Evolutionary conservation across 768 basidiomycete species (phyloP).

Genomic region (Xerocomus spinulosus): DNA sequence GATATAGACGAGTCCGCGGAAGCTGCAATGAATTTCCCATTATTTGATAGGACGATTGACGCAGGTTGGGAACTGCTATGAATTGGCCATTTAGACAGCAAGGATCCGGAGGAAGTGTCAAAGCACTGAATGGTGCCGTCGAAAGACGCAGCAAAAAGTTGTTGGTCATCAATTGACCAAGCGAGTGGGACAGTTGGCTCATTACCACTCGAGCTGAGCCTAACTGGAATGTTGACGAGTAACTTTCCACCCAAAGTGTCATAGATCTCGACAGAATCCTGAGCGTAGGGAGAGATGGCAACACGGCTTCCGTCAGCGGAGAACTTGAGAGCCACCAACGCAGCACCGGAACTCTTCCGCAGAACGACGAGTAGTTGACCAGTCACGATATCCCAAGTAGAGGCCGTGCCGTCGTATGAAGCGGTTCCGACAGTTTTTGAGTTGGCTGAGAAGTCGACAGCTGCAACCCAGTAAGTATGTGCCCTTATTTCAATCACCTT

Average conservation of each 20-base stretch:
- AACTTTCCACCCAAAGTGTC: constrained; percentile 4
- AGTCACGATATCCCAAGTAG: constrained; percentile 12
- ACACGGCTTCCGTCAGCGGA: constrained; percentile 5
- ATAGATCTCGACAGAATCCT: constrained; percentile 9
- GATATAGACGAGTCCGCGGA: constrained; percentile 8
- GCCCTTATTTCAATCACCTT: constrained; percentile 8
- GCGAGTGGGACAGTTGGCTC: constrained; percentile 13
- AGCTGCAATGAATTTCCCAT: constrained; percentile 10
- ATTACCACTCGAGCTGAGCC: constrained; percentile 11
- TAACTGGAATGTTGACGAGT: constrained; percentile 8
- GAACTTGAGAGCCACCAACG: constrained; percentile 12
- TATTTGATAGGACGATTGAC: constrained; percentile 10
- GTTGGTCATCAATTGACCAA: constrained; percentile 14
- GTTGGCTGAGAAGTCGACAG: constrained; percentile 14
- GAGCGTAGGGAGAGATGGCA: constrained; percentile 5
- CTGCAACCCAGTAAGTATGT: constrained; percentile 10
- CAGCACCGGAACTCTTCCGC: neutral
- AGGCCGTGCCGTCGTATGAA: constrained; percentile 9
- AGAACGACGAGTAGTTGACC: constrained; percentile 10
- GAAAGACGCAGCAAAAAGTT: constrained; percentile 8
- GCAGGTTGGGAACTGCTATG: constrained; percentile 2
- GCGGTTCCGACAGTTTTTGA: constrained; percentile 9
- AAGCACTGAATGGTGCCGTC: constrained; percentile 10
- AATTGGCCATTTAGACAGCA: constrained; percentile 12
- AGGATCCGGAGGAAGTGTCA: constrained; percentile 8